Evolutionary conservation across 1,284 basidiomycete genomes (phyloP).

Genomic region (Crocinoboletus sp.): DNA sequence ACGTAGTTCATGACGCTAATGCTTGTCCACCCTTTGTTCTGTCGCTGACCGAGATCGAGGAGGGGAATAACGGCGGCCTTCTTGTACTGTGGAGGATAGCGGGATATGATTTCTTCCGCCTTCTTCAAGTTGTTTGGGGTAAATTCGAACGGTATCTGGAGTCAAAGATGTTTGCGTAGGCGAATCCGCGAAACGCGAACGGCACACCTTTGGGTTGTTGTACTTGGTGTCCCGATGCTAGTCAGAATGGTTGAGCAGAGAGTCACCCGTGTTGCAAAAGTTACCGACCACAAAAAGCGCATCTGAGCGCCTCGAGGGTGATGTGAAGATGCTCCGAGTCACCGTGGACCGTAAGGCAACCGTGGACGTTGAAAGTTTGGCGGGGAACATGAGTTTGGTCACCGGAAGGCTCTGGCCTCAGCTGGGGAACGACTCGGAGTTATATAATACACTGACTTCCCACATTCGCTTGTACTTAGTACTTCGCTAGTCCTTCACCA

Average conservation of each 20-base stretch:
- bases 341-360: slow-evolving; percentile 18
- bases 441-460: slow-evolving; percentile 11
- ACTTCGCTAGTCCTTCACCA: too few species aligned
- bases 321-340: slow-evolving; percentile 36
- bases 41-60: slow-evolving; percentile 93
- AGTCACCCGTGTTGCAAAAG: background rate
- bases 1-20: slow-evolving; percentile 99
- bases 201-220: slow-evolving; percentile 79
- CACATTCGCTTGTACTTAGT: slow-evolving; percentile 15
- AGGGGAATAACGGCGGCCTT: slow-evolving; percentile 97
- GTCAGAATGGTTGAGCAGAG: slow-evolving; percentile 11
- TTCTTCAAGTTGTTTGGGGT: slow-evolving; percentile 76
- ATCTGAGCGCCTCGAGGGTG: slow-evolving; percentile 41
- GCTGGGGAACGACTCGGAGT: background rate
- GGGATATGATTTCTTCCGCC: slow-evolving; percentile 86
- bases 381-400: slow-evolving; percentile 21
- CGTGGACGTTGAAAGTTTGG: slow-evolving; percentile 11
- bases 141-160: slow-evolving; percentile 91
- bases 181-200: background rate
- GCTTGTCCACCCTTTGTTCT: slow-evolving; percentile 99
- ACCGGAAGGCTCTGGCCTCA: background rate
- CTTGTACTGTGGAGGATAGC: slow-evolving; percentile 97
- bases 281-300: slow-evolving; percentile 51
- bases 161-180: background rate
- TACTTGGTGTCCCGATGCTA: slow-evolving; percentile 93